phyloP scores from a whole-genome alignment of 805 yeast species.

The Candida sithepensis region DNA sequence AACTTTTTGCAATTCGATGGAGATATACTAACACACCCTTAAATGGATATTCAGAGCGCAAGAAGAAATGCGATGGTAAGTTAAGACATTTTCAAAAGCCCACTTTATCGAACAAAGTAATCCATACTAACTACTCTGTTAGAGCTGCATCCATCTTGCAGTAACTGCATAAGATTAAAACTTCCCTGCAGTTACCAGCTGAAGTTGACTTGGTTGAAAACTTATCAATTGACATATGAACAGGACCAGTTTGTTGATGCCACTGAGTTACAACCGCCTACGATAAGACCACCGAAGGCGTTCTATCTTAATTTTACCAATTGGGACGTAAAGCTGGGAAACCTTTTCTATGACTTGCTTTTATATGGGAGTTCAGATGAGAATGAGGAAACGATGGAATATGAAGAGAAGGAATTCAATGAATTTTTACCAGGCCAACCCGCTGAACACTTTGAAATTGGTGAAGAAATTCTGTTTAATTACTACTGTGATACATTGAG shows the following conservation, averaged over 20 bases:
- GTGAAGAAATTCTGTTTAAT: constrained; percentile 13
- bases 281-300: not conserved
- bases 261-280: not conserved
- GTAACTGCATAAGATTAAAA: constrained; percentile 13
- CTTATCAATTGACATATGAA: constrained; percentile 8
- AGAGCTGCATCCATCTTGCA: constrained; percentile 13
- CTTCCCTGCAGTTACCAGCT: constrained; percentile 16
- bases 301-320: constrained; percentile 6
- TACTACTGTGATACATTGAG: constrained; percentile 19
- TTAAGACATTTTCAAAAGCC: too few species aligned
- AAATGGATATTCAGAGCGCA: too few species aligned
- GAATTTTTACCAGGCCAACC: not conserved
- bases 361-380: not conserved
- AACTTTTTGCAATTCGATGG: not conserved
- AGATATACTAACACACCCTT: not conserved
- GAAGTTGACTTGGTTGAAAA: constrained; percentile 12
- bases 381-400: not conserved
- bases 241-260: not conserved
- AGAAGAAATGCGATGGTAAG: constrained; percentile 34
- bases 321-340: constrained; percentile 8
- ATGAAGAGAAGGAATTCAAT: not conserved
- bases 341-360: constrained; percentile 1
- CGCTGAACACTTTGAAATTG: not conserved
- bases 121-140: too few species aligned
- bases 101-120: too few species aligned